These are phyloP conservation scores for Trichophaea hybrida DNA, from an alignment of 2,329 filamentous ascomycete genomes.

Conservation along the genomic window DNA sequence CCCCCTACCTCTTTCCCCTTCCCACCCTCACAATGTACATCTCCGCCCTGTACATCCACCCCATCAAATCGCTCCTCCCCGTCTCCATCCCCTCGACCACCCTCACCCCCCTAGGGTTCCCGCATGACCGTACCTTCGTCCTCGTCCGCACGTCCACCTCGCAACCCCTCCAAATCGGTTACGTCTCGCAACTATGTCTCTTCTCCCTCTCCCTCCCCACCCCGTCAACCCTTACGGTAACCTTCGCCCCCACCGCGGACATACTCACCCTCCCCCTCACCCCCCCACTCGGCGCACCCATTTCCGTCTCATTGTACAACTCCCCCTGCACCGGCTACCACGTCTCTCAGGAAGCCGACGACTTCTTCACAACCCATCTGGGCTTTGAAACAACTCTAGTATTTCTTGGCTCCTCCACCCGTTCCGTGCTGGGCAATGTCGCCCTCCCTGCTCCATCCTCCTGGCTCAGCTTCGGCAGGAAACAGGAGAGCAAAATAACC, in stretches of 20 bases:
- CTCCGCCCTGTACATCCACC: slow-evolving; percentile 52
- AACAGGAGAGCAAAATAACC: slow-evolving; percentile 34
- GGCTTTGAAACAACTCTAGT: slow-evolving; percentile 47
- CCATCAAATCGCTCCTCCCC: slow-evolving; percentile 57
- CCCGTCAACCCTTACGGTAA: slow-evolving; percentile 29
- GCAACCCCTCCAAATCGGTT: slow-evolving; percentile 46
- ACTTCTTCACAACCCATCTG: slow-evolving; percentile 54
- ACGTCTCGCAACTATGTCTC: slow-evolving; percentile 46
- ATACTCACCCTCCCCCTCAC: slow-evolving; percentile 34
- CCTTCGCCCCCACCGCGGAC: neutral
- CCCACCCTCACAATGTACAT: slow-evolving; percentile 10
- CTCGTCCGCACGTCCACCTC: slow-evolving; percentile 35
- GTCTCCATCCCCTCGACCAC: slow-evolving; percentile 40
- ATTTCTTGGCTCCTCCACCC: slow-evolving; percentile 48
- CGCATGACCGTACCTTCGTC: slow-evolving; percentile 57
- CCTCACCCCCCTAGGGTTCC: slow-evolving; percentile 48
- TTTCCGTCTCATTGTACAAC: slow-evolving; percentile 45
- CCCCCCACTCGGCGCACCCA: slow-evolving; percentile 33
- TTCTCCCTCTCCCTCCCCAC: slow-evolving; percentile 37
- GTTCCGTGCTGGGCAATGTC: slow-evolving; percentile 48
- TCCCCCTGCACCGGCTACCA: slow-evolving; percentile 46
- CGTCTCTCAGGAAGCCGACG: slow-evolving; percentile 43
- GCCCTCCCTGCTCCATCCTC: slow-evolving; percentile 32
- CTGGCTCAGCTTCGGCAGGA: neutral
- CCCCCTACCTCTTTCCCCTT: neutral